Base-by-base conservation (phyloP, 768 basidiomycete species). In the Phlebiopsis flavidoalba region DNA sequence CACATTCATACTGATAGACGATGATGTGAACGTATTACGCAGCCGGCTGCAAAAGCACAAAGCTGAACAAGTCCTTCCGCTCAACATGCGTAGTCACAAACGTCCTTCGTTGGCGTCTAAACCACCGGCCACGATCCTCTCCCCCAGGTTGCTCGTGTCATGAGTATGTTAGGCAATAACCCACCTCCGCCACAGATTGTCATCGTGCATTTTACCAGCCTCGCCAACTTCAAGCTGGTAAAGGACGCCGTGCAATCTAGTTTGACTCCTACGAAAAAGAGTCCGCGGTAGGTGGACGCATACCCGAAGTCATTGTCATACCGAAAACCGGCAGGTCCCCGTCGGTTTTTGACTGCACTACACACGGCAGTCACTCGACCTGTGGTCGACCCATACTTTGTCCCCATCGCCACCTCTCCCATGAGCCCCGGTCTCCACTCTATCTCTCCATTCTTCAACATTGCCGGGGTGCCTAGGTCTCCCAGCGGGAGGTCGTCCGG, bases 321-420 rank as follows among this genome's bases (percentile, higher is more conserved):
- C 96, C 95, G 21, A 99, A n/a, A 98, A 74, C 96, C 96, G 10
- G 95, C 91, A 17, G 96, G 97, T 5, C 97, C 97, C 7, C 85
- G 96, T 43, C 86, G 96, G 8, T 88, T 98, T 66, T 77, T 99
- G 65, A 95, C 95, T 21, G 90, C 95, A 24, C 77, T 99, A 17
- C 90, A 96, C 70, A 98, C 93, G 4, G 95, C 95, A 1, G 81
- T 92, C 53, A 89, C 84, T 8, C 91, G 87, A 64, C 95, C 97
- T 0, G 70, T 84, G 11, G 85, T 99, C 33, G 96, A 99, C 70
- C 91, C 95, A 0, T 90, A 88, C 72, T 97, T 98, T 69, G 74
- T 83, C 0, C 96, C 97, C n/a, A 98, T 93, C 63, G 96, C 96
- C 0, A 98, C 93, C 0, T 89, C 91, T 0, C 96, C 97, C 0